These are phyloP conservation scores for Rubus parviflorus DNA, from an alignment of 306 rosid genomes.

Conservation along the genomic window DNA sequence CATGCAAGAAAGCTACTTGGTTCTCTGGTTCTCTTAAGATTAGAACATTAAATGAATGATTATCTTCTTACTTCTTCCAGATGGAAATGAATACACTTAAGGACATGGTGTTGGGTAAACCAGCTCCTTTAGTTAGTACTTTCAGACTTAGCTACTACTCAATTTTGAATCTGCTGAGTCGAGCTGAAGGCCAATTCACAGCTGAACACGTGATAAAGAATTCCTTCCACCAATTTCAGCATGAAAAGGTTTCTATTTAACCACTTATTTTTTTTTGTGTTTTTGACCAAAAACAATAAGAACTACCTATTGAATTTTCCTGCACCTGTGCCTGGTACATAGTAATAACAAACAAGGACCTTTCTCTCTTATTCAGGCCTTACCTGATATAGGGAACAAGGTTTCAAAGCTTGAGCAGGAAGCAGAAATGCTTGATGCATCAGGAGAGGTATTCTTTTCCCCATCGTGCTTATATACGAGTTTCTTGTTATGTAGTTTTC, in stretches of 20 bases:
- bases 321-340: constrained; percentile 13
- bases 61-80: constrained; percentile 42
- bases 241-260: constrained; percentile 74
- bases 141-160: constrained; percentile 99
- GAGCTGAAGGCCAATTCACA: constrained; percentile 97
- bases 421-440: constrained; percentile 78
- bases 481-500: constrained; percentile 16
- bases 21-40: background rate
- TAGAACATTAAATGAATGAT: constrained; percentile 4
- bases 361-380: constrained; percentile 51
- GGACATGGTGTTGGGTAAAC: constrained; percentile 98
- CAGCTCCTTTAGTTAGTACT: constrained; percentile 95
- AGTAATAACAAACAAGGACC: constrained; percentile 19
- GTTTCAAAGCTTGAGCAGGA: constrained; percentile 84
- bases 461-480: constrained; percentile 6
- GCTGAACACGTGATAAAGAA: constrained; percentile 93
- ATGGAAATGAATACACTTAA: constrained; percentile 93
- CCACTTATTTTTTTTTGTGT: constrained; percentile 13
- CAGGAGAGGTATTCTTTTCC: constrained; percentile 74
- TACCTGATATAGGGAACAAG: constrained; percentile 84
- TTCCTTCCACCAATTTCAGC: constrained; percentile 95
- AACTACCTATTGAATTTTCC: background rate
- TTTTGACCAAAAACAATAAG: background rate
- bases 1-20: constrained; percentile 12
- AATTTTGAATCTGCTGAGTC: constrained; percentile 95